phyloP scores from a whole-genome alignment of 2,329 filamentous ascomycete genomes.

The Pyrenophora tritici-repentis region DNA sequence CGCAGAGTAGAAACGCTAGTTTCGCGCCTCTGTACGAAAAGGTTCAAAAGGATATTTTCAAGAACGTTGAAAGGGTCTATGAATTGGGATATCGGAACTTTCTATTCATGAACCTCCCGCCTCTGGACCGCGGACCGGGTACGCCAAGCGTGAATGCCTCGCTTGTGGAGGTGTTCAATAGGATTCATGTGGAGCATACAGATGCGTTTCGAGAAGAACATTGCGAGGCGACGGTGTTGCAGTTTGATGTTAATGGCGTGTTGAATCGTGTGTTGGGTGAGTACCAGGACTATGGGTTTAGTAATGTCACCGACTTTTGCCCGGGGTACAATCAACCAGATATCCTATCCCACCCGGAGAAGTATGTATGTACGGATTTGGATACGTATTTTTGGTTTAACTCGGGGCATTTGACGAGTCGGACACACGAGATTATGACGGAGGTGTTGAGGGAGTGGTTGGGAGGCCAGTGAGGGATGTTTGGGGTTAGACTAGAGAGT shows the following conservation, averaged over 20 bases:
- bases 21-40: constrained; percentile 54
- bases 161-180: constrained; percentile 55
- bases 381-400: constrained; percentile 57
- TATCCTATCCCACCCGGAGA: constrained; percentile 49
- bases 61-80: constrained; percentile 50
- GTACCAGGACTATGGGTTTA: constrained; percentile 50
- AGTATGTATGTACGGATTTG: constrained; percentile 54
- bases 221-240: constrained; percentile 44
- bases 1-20: constrained; percentile 44
- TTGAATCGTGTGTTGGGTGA: constrained; percentile 52
- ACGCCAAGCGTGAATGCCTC: constrained; percentile 53
- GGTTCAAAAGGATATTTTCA: constrained; percentile 51
- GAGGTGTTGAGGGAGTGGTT: constrained; percentile 26
- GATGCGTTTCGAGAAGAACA: constrained; percentile 41
- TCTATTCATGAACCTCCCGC: constrained; percentile 59
- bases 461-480: constrained; percentile 6
- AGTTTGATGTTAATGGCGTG: constrained; percentile 53
- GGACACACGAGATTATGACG: constrained; percentile 49
- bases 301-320: constrained; percentile 55
- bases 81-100: constrained; percentile 53
- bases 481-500: too few relatives aligned
- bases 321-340: constrained; percentile 53
- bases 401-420: constrained; percentile 53
- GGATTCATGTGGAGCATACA: constrained; percentile 44
- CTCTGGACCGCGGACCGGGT: constrained; percentile 52